Evolutionary conservation across 1,139 yeast genomes (phyloP), one percentile per base, ranked within the genome.

Genomic region (Lodderomyces metapsilosis): DNA sequence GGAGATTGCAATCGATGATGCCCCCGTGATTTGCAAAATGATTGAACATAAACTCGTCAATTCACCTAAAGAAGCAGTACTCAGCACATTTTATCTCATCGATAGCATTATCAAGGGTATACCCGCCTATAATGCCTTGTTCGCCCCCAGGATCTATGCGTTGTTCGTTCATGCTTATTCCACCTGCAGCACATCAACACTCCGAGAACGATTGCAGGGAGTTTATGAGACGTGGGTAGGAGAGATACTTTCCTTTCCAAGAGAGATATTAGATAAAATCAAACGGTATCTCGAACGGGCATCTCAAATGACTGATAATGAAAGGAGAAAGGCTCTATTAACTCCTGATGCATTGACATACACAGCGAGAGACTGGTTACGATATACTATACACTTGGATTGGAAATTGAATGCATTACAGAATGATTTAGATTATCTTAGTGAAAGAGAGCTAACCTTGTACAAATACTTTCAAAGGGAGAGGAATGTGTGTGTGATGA

Each of bases 211-310:
- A 10, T 38, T 49, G 24, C 39, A 35, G 15, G 27, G 67, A 40
- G 51, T 71, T 39, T 71, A 69, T 55, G 61, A 64, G 41, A 68
- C 75, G 15, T 72, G 78, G 78, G 49, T 57, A 18, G 52, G 50
- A 20, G 66, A 62, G 6, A 57, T 57, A 36, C 62, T 71, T 21
- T 55, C 68, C n/a, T 71, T 71, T 45, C 69, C 71, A 4, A 50
- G 40, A 9, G 55, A 52, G 0, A 49, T 63, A 1, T 45, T 72
- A 11, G 52, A 48, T 25, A 64, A 59, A 40, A 68, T 72, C 28
- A 76, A 71, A 47, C 53, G 61, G 38, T 71, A 71, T 49, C 66
- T 71, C 36, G 66, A 68, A 23, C 61, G 62, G 48, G 76, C 74
- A 7, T 68, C 74, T 2, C 54, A 62, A 5, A 54, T 54, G 9